A percentile compares a stretch with the other conserved stretches of the same genome.
Conservation (phyloP, 2,329 filamentous ascomycete genomes). For the Colletotrichum sp. region DNA sequence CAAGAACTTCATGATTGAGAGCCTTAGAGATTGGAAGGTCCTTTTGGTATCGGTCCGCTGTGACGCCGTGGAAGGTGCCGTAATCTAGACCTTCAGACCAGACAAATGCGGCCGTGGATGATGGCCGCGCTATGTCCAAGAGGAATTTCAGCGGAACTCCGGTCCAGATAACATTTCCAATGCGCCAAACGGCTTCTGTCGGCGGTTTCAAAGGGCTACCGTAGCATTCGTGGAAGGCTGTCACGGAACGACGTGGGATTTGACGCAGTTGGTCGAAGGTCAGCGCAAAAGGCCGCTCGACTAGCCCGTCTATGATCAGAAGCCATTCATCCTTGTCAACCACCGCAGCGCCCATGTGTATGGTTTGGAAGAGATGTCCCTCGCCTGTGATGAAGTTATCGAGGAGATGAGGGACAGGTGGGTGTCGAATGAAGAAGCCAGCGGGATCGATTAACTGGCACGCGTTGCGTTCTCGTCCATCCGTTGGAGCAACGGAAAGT, state of each 20-base stretch:
- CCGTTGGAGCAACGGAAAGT: neutral
- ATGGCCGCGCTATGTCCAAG: neutral
- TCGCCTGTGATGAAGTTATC: neutral
- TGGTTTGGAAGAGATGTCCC: neutral
- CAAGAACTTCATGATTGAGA: fast-evolving
- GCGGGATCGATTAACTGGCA: neutral
- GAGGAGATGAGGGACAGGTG: neutral
- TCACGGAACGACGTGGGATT: neutral
- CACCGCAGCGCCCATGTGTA: neutral
- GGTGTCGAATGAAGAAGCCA: neutral
- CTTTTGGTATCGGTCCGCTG: neutral
- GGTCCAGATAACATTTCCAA: neutral
- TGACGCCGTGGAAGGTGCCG: neutral
- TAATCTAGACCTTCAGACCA: neutral
- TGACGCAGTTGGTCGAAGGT: neutral
- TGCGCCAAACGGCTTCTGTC: neutral
- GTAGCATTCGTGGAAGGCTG: neutral
- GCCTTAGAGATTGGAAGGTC: neutral
- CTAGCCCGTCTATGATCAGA: neutral
- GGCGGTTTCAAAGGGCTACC: neutral
- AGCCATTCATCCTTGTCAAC: neutral
- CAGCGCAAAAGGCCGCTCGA: neutral
- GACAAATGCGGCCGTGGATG: neutral
- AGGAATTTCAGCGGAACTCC: fast-evolving
- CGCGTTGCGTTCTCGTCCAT: neutral